phyloP scores from a whole-genome alignment of 1,284 basidiomycete genomes.

The Puccinia sorghi region DNA sequence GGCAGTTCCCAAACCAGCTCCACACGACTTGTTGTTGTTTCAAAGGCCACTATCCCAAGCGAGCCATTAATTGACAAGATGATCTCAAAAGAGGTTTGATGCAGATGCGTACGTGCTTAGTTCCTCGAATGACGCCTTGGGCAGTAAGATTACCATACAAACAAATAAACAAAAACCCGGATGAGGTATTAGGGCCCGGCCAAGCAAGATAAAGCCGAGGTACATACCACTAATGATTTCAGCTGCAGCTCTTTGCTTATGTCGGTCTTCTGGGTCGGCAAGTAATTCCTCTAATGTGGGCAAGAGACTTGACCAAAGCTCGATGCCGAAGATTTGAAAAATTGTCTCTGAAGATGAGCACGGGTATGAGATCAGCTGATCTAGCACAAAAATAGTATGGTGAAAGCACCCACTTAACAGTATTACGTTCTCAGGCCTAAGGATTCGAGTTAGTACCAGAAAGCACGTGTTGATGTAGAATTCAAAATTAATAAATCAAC shows the following conservation, averaged over 20 bases:
- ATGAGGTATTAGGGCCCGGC: slow-evolving; percentile 40
- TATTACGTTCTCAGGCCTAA: slow-evolving; percentile 32
- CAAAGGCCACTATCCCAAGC: slow-evolving; percentile 66
- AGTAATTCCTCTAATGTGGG: slow-evolving; percentile 66
- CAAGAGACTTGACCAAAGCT: slow-evolving; percentile 65
- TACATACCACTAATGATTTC: slow-evolving; percentile 76
- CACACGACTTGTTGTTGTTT: slow-evolving; percentile 68
- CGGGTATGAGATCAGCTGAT: slow-evolving; percentile 48
- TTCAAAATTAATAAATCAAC: background rate
- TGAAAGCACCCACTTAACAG: slow-evolving; percentile 18
- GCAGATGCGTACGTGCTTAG: slow-evolving; percentile 67
- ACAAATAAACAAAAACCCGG: background rate
- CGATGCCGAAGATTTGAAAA: slow-evolving; percentile 65
- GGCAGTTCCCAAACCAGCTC: slow-evolving; percentile 74
- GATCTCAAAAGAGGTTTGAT: too few relatives aligned
- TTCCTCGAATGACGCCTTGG: slow-evolving; percentile 63
- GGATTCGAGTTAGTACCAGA: background rate
- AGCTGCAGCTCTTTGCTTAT: slow-evolving; percentile 85
- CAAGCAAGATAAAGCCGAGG: slow-evolving; percentile 63
- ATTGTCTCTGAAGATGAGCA: slow-evolving; percentile 59
- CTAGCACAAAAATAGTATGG: background rate
- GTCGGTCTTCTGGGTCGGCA: slow-evolving; percentile 71
- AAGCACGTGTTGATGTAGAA: background rate
- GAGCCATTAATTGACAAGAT: too few relatives aligned
- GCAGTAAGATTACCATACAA: slow-evolving; percentile 8